Evolutionary conservation across 2,329 filamentous ascomycete genomes (phyloP).

Genomic region (Aspergillus sp.): DNA sequence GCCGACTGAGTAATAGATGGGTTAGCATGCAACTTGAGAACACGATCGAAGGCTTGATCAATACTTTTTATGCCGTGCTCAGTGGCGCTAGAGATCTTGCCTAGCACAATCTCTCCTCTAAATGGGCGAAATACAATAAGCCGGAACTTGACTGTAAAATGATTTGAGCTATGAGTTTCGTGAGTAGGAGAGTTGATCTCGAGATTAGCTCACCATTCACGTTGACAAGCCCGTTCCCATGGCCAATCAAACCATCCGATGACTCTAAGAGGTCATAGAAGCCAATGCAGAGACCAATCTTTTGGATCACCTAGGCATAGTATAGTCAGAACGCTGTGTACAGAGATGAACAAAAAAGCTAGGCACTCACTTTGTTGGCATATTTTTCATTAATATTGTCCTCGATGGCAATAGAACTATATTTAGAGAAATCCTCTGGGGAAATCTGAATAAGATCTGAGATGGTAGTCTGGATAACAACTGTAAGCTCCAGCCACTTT

Average conservation of each 20-base stretch:
- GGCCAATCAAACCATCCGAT: conserved; percentile 90
- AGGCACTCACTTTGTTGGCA: conserved; percentile 70
- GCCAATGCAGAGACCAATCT: conserved; percentile 88
- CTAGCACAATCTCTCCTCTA: conserved; percentile 87
- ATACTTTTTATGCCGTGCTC: conserved; percentile 70
- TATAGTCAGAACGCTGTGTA: conserved; percentile 3
- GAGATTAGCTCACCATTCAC: conserved; percentile 69
- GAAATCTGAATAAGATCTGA: conserved; percentile 91
- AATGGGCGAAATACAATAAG: conserved; percentile 94
- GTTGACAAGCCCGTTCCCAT: conserved; percentile 88
- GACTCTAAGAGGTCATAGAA: conserved; percentile 87
- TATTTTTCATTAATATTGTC: conserved; percentile 98
- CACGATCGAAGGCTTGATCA: conserved; percentile 16
- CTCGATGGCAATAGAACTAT: conserved; percentile 79
- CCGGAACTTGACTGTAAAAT: conserved; percentile 75
- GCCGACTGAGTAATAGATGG: conserved; percentile 56
- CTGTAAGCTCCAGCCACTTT: conserved; percentile 10
- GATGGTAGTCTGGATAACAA: conserved; percentile 71
- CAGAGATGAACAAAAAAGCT: too few relatives aligned
- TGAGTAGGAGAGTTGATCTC: not conserved
- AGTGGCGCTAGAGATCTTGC: conserved; percentile 74
- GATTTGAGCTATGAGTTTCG: not conserved
- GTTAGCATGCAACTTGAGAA: not conserved
- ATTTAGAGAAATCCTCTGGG: conserved; percentile 82
- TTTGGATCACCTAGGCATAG: conserved; percentile 70